Evolutionary conservation across 2,329 filamentous ascomycete genomes (phyloP), one percentile per base, ranked within the genome.

Genomic region (Alternaria solani): DNA sequence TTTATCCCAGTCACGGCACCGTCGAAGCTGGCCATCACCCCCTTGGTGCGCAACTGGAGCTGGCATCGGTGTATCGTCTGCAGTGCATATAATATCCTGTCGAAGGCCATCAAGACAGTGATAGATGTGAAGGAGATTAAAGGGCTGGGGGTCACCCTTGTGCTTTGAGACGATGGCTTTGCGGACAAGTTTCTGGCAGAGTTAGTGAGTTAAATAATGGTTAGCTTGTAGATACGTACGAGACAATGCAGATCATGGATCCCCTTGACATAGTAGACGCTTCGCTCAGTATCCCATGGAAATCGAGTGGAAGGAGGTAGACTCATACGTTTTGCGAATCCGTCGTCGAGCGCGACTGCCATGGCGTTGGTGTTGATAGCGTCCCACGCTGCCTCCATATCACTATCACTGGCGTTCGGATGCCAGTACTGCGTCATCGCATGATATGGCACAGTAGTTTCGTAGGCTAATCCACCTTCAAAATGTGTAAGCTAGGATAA

Each of bases 51-150:
- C 62, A 7, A 60, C 42, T 20, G 67, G 57, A 32, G 74, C 74
- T 14, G 74, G 69, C 73, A 77, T 75, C 1, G 75, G 75, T 5
- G 75, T 78, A 57, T 77, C 75, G 51, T 78, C 75, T 20, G 74
- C 75, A 38, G 63, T 66, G 39, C 75, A 78, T 61, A 77, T 72
- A 57, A 77, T 70, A 51, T 76, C 71, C 64, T 77, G 75, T 47
- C 75, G 69, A 12, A 78, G 52, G 9, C 69, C 69, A 46, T 77
- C 74, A 9, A 77, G 53, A 48, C 75, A 78, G 48, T 77, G 75
- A 36, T 74, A 69, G 23, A 78, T 61, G 51, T 78, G 75, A 23
- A 67, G 51, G 1, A 75, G 62, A 52, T 66, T 61, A 54, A 75
- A 72, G 3, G 54, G 66, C 14, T 65, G 67, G 14, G 67, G 65